Evolutionary conservation across 2,329 filamentous ascomycete genomes (phyloP), one percentile per base, ranked within the genome.

Genomic region (Colletotrichum trifolii): DNA sequence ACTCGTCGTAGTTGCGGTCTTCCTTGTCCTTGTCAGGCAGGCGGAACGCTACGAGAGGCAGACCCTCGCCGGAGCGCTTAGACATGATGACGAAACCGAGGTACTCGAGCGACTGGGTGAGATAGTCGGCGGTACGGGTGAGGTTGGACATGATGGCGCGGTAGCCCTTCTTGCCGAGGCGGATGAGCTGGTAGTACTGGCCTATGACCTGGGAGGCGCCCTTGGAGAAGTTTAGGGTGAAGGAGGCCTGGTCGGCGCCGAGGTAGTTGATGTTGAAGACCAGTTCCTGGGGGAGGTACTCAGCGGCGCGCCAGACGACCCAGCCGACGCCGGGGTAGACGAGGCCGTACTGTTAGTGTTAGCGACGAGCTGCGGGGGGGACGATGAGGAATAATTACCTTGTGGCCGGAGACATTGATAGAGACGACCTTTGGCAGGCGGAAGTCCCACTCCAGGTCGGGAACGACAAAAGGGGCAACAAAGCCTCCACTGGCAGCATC

Each of bases 261-360:
- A 97, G 90, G 81, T 98, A 98, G 85, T 97, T 97, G 86, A 98
- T 97, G 85, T 97, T 97, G 87, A 98, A 98, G 72, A 98, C 93
- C 25, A 97, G 89, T 73, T 97, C 94, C 75, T 95, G 86, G 8
- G 95, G 95, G 3, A 97, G 86, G 79, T 85, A 96, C 76, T 96
- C 90, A 54, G 92, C 87, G 43, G 89, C 87, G 52, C 94, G 89
- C 94, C 94, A 97, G 69, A 97, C 84, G 10, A 95, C 89, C 95
- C 95, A 98, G 64, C 95, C 95, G 12, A 98, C 92, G 76, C 95
- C 94, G 0, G 94, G 94, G 75, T 97, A 97, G 54, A 96, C 83
- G 17, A 88, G 81, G 17, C 84, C 83, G 69, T 87, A 87, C 82
- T 83, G 66, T 40, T 12, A 35, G 10, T 46, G 17, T 59, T 25